These are phyloP conservation scores for Cutaneotrichosporon cutaneum DNA, from an alignment of 1,284 basidiomycete species.

Conservation along the genomic window DNA sequence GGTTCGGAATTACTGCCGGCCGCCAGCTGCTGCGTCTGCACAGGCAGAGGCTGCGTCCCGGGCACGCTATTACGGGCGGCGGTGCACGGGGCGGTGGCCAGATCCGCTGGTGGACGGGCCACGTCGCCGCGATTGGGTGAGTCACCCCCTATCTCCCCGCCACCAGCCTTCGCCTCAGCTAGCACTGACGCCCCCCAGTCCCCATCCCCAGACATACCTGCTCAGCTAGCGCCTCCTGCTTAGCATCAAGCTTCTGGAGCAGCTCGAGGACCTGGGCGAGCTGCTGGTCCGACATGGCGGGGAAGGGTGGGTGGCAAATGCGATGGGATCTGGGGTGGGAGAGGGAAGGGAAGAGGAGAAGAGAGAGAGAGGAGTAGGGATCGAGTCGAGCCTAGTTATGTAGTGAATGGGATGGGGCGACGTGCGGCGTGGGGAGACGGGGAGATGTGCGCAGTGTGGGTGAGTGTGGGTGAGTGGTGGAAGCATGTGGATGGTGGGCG, in stretches of 20 bases:
- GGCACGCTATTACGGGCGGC: too few species aligned
- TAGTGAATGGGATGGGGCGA: neutral
- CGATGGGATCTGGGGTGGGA: neutral
- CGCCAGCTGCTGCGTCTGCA: too few species aligned
- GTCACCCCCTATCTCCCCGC: neutral
- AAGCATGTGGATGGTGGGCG: neutral
- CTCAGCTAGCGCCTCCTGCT: constrained; percentile 40
- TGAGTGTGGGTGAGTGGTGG: neutral
- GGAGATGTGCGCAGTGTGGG: neutral
- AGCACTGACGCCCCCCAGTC: neutral
- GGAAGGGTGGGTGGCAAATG: constrained; percentile 5
- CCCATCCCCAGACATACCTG: constrained; percentile 30
- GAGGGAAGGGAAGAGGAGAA: neutral
- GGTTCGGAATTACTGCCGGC: too few species aligned
- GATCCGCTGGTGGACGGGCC: neutral
- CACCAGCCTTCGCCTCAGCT: neutral
- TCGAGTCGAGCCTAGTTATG: too few species aligned
- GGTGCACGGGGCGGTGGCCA: neutral
- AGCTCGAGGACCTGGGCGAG: constrained; percentile 36
- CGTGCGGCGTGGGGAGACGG: neutral
- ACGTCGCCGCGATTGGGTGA: neutral
- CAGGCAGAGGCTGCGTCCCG: too few species aligned
- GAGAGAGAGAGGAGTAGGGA: neutral
- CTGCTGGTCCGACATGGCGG: constrained; percentile 12
- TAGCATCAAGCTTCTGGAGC: constrained; percentile 37